phyloP scores from a whole-genome alignment of 805 yeast genomes.

The Priceomyces medius region DNA sequence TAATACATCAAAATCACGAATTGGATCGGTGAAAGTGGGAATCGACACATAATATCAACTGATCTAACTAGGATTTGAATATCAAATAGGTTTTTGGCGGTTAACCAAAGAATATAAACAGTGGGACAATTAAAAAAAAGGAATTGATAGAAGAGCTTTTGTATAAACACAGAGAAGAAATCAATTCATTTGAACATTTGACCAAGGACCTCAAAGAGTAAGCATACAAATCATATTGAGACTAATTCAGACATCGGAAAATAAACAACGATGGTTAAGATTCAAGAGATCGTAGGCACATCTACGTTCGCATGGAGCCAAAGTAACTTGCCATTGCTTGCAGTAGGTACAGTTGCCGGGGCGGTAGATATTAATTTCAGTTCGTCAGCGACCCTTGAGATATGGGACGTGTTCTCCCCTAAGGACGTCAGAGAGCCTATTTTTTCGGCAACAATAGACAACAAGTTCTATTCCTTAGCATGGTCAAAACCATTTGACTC shows the following conservation, averaged over 20 bases:
- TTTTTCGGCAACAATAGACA: slow-evolving; percentile 34
- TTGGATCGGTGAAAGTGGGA: background rate
- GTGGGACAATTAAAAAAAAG: background rate
- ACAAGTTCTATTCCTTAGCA: slow-evolving; percentile 69
- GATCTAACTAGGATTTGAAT: background rate
- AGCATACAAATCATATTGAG: too few species aligned
- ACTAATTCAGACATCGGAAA: background rate
- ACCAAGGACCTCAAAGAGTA: background rate
- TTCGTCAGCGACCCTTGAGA: slow-evolving; percentile 70
- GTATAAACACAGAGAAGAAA: background rate
- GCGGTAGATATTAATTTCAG: slow-evolving; percentile 88
- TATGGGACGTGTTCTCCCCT: slow-evolving; percentile 65
- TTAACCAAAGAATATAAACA: background rate
- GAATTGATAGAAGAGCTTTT: background rate
- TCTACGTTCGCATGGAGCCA: slow-evolving; percentile 97
- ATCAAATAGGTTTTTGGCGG: background rate
- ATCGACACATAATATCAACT: background rate
- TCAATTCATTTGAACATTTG: background rate
- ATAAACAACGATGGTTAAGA: slow-evolving; percentile 59
- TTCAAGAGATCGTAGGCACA: slow-evolving; percentile 78
- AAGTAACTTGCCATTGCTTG: slow-evolving; percentile 69
- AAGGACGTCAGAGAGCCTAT: slow-evolving; percentile 31
- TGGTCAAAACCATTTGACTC: slow-evolving; percentile 67
- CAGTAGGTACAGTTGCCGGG: slow-evolving; percentile 94
- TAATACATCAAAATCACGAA: background rate